Evolutionary conservation across 768 basidiomycete genomes (phyloP).

Genomic region (Boletales sp.): DNA sequence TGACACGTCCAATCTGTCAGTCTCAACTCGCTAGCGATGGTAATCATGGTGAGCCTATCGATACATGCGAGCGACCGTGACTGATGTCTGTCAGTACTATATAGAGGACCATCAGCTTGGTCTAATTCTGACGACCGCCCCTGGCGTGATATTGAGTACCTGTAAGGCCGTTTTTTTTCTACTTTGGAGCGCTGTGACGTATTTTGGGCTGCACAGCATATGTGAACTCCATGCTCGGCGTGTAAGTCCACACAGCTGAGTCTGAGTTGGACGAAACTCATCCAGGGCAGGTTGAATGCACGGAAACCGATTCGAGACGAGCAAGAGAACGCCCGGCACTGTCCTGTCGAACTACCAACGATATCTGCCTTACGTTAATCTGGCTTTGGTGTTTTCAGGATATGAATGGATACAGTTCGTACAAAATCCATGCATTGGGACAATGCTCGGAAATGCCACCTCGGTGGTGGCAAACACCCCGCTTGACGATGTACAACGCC

Average conservation of each 20-base stretch:
- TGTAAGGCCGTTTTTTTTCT: not conserved
- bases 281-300: conserved; percentile 2
- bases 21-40: no score
- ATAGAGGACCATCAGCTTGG: not conserved
- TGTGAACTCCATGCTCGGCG: conserved; percentile 19
- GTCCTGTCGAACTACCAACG: conserved; percentile 6
- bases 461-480: not conserved
- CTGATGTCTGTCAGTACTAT: conserved; percentile 9
- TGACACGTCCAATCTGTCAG: no score
- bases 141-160: conserved; percentile 12
- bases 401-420: no score
- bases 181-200: not conserved
- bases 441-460: not conserved
- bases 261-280: no score
- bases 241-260: conserved; percentile 7
- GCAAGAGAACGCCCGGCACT: not conserved
- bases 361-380: conserved; percentile 1
- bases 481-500: not conserved
- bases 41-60: not conserved
- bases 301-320: conserved; percentile 12
- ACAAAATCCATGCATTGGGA: no score
- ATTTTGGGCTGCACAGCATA: conserved; percentile 12
- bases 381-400: no score
- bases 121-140: conserved; percentile 2
- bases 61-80: conserved; percentile 6